A percentile compares a stretch with the other conserved stretches of the same genome.
These are phyloP conservation scores for Diphasiastrum complanatum DNA, from an alignment of 83 land plant genomes.

Conservation along the genomic window DNA sequence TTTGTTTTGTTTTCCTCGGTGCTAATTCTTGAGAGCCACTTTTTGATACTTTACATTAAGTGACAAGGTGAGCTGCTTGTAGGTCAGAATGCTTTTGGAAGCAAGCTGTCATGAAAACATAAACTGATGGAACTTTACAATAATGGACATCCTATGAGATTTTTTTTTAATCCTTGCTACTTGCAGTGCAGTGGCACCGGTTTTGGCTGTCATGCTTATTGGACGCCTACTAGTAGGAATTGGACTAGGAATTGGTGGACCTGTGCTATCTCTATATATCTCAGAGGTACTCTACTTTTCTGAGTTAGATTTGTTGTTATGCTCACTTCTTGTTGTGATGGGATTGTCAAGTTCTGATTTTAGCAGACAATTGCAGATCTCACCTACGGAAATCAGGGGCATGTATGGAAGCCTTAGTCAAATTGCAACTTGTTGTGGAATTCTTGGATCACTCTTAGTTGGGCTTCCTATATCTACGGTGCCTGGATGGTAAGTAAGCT, in stretches of 20 bases:
- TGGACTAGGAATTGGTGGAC: slow-evolving; percentile 77
- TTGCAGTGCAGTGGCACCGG: slow-evolving; percentile 61
- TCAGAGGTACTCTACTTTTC: slow-evolving; percentile 60
- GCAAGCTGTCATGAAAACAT: no score
- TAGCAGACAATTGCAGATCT: slow-evolving; percentile 37
- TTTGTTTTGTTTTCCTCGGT: background rate
- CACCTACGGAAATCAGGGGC: slow-evolving; percentile 78
- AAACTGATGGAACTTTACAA: background rate
- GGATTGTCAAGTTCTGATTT: background rate
- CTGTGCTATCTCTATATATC: slow-evolving; percentile 80
- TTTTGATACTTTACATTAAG: no score
- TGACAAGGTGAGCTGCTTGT: no score
- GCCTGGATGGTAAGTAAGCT: slow-evolving; percentile 63
- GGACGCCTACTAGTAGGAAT: slow-evolving; percentile 75
- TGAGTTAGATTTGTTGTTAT: background rate
- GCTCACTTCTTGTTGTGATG: background rate
- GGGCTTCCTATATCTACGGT: slow-evolving; percentile 64
- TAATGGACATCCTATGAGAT: slow-evolving; percentile 4
- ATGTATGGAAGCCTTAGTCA: slow-evolving; percentile 78
- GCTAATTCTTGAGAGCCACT: background rate
- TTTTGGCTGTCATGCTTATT: slow-evolving; percentile 57
- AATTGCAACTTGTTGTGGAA: slow-evolving; percentile 72
- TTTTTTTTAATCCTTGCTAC: background rate
- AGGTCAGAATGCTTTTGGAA: no score
- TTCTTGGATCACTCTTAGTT: slow-evolving; percentile 58